Evolutionary conservation across 768 basidiomycete species (phyloP), one percentile per base, ranked within the genome.

Genomic region (Rhizopogon sp.): DNA sequence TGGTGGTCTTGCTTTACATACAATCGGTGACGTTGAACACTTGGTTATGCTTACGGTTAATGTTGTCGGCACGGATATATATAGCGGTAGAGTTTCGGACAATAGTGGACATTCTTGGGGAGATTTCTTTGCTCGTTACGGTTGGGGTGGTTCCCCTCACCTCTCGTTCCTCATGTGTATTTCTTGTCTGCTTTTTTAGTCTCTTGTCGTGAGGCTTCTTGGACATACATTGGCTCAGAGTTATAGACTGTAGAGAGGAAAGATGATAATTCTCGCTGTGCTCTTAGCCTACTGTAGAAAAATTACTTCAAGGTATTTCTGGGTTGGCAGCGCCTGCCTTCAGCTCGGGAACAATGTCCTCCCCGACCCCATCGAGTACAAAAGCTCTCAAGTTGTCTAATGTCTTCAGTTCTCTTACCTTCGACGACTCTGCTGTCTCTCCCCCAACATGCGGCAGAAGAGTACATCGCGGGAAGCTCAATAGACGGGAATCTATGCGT

Each of bases 401-500:
- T 9, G 88, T 85, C 13, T 86, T 79, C 31, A 88, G 74, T 72
- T 90, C 89, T 87, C 89, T 90, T 67, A 79, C 80, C 57, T 76
- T 77, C 68, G 87, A 84, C 9, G 85, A 77, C 63, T 92, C 90
- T 57, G 80, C 79, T 49, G 82, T 90, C 70, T 88, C 83, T 0
- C 88, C 90, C 10, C 93, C 93, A 83, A 93, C 84, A 68, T 94
- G 93, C 8, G 93, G 93, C 20, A 95, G 78, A 7, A 95, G 74
- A 39, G 88, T 86, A 58, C 88, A 83, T 59, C 89, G 82, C 20
- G 85, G 82, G 67, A 89, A 87, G 31, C 81, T 79, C 53, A 92
- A 73, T 20, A 93, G 73, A 28, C 83, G 79, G 8, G 87, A 83
- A 61, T 90, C 86, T 52, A 91, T 81, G 53, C 80, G 70, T 2